Evolutionary conservation across 2,329 filamentous ascomycete genomes (phyloP).

Genomic region (Tolypocladium guangdongense): DNA sequence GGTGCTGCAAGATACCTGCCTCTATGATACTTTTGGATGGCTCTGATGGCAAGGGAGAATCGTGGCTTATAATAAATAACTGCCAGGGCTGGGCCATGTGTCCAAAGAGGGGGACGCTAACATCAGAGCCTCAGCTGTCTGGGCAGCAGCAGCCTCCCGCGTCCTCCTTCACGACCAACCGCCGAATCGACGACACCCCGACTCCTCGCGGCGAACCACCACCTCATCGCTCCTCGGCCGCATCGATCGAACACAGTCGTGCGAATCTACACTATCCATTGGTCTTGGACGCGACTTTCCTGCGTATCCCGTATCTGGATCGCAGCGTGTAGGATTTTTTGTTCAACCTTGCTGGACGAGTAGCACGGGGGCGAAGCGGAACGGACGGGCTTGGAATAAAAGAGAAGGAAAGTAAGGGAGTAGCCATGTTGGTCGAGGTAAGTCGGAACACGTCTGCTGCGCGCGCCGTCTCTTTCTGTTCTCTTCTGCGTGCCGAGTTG

Average conservation of each 20-base stretch:
- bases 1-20: neutral
- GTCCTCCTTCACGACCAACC: neutral
- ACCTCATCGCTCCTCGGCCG: constrained; percentile 3
- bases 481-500: neutral
- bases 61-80: neutral
- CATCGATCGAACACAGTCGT: constrained; percentile 3
- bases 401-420: constrained; percentile 9
- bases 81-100: neutral
- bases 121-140: neutral
- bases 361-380: neutral
- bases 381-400: neutral
- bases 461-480: neutral
- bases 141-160: neutral
- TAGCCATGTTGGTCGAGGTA: constrained; percentile 25
- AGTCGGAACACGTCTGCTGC: constrained; percentile 9
- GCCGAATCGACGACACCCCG: neutral
- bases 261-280: neutral
- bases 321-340: constrained; percentile 3
- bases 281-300: neutral
- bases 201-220: constrained; percentile 1
- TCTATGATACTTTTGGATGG: neutral
- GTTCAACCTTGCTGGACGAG: neutral
- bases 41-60: neutral
- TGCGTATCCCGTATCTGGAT: constrained; percentile 1
- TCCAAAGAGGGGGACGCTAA: neutral